phyloP scores from a whole-genome alignment of 331 rosid genomes.

The Erythrophleum ivorense region DNA sequence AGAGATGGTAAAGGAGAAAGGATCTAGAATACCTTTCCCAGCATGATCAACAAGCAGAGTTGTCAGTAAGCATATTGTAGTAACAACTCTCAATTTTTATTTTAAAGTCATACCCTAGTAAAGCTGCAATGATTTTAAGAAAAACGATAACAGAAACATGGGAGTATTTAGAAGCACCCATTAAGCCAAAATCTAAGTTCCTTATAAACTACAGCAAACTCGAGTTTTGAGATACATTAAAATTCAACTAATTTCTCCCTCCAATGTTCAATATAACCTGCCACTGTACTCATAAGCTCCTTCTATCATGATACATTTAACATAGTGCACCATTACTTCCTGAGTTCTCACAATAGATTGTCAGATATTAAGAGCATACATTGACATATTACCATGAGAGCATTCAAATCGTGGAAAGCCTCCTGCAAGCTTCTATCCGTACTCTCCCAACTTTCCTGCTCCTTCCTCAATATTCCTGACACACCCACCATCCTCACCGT shows the following conservation, averaged over 20 bases:
- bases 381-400: conserved; percentile 77
- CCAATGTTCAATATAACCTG: conserved; percentile 18
- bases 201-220: conserved; percentile 22
- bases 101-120: conserved; percentile 13
- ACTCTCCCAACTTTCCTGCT: conserved; percentile 98
- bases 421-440: conserved; percentile 96
- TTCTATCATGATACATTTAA: not conserved
- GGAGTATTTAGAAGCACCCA: conserved; percentile 20
- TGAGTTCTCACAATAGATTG: not conserved
- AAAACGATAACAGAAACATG: conserved; percentile 1
- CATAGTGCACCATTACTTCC: not conserved
- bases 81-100: conserved; percentile 19
- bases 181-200: conserved; percentile 18
- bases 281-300: not conserved
- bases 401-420: conserved; percentile 98
- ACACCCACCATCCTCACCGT: conserved; percentile 94
- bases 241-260: conserved; percentile 7
- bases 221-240: not conserved
- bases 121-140: not conserved
- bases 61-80: not conserved
- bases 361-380: conserved; percentile 2
- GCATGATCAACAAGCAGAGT: conserved; percentile 30
- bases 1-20: conserved; percentile 19
- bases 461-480: conserved; percentile 93
- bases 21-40: conserved; percentile 16